phyloP scores from a whole-genome alignment of 805 yeast genomes.

The Teunomyces pallodes region DNA sequence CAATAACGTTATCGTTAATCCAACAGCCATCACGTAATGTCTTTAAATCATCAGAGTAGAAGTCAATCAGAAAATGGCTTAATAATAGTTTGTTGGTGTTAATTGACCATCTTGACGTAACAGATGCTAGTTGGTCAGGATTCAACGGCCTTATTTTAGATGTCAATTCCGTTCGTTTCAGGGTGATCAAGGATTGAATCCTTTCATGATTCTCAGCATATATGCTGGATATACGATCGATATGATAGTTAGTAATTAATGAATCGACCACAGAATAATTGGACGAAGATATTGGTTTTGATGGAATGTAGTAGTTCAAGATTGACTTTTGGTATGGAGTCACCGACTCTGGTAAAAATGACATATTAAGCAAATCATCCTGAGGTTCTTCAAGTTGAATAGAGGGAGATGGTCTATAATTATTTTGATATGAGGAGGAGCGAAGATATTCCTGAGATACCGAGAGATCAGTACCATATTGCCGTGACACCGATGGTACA shows the following conservation, averaged over 20 bases:
- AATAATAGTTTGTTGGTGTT: slow-evolving; percentile 24
- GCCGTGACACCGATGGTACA: slow-evolving; percentile 4
- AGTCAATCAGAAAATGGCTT: slow-evolving; percentile 51
- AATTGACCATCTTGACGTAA: slow-evolving; percentile 32
- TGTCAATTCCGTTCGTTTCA: slow-evolving; percentile 2
- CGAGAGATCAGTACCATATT: slow-evolving; percentile 38
- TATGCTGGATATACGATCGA: slow-evolving; percentile 9
- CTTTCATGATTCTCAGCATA: slow-evolving; percentile 11
- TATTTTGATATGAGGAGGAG: slow-evolving; percentile 26
- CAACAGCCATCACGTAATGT: slow-evolving; percentile 72
- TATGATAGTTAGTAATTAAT: slow-evolving; percentile 11
- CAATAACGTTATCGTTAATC: slow-evolving; percentile 91
- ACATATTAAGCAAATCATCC: slow-evolving; percentile 4
- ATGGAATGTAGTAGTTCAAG: slow-evolving; percentile 11
- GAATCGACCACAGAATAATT: slow-evolving; percentile 27
- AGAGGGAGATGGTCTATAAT: slow-evolving; percentile 29
- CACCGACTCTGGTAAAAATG: slow-evolving; percentile 10
- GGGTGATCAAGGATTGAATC: slow-evolving; percentile 3
- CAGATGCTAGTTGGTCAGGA: slow-evolving; percentile 26
- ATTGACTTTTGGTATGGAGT: slow-evolving; percentile 16
- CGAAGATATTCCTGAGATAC: slow-evolving; percentile 12
- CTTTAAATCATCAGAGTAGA: slow-evolving; percentile 61
- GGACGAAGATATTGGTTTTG: slow-evolving; percentile 27
- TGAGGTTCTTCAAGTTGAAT: background rate
- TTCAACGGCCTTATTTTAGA: slow-evolving; percentile 21